Conservation (phyloP, 2,329 filamentous ascomycete genomes). For the Blastomyces parvus region DNA sequence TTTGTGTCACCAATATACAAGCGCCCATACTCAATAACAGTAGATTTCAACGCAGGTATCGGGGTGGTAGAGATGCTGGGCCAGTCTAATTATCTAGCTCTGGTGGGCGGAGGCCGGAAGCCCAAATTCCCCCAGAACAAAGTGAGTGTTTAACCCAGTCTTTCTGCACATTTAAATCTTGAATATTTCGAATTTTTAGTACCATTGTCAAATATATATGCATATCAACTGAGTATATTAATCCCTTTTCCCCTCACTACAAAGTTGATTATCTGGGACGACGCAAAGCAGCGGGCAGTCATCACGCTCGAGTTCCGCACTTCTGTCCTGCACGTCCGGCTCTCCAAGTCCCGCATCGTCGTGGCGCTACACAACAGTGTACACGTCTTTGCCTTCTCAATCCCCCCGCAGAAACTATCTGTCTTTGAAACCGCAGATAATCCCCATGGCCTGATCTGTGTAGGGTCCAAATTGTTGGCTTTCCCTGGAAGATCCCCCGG, state of each 20-base stretch:
- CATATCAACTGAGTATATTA: neutral
- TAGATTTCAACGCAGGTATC: conserved; percentile 72
- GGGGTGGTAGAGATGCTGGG: conserved; percentile 79
- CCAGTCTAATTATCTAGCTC: conserved; percentile 73
- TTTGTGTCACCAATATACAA: neutral
- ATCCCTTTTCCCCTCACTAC: neutral
- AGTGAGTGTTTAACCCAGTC: conserved; percentile 34
- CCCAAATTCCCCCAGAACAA: conserved; percentile 85
- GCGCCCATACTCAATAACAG: neutral
- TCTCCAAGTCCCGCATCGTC: conserved; percentile 66
- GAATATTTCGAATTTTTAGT: neutral
- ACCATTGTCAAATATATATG: no score
- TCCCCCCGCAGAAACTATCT: conserved; percentile 58
- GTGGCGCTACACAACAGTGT: conserved; percentile 75
- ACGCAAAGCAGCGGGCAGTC: conserved; percentile 63
- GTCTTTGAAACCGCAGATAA: conserved; percentile 84
- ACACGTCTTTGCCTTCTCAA: conserved; percentile 69
- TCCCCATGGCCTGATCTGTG: conserved; percentile 65
- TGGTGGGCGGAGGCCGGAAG: conserved; percentile 77
- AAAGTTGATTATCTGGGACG: conserved; percentile 79
- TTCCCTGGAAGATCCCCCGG: conserved; percentile 82
- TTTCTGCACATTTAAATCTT: neutral
- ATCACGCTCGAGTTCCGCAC: conserved; percentile 72
- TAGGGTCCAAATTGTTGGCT: conserved; percentile 63
- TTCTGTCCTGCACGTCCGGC: conserved; percentile 66